phyloP scores from a whole-genome alignment of 495 filamentous ascomycete genomes.

The Zalerion maritima region DNA sequence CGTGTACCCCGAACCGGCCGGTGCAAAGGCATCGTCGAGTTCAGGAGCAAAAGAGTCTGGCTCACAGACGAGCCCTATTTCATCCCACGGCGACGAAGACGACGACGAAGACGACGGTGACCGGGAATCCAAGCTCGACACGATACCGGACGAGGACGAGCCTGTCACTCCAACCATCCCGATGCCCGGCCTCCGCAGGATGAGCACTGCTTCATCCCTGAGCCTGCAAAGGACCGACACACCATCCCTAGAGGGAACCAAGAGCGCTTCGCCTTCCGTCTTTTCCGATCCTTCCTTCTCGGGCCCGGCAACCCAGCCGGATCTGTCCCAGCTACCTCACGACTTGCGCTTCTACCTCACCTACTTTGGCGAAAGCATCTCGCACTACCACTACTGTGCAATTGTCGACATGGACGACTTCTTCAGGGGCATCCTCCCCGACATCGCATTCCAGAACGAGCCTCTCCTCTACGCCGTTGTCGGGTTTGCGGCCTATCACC shows the following conservation, averaged over 20 bases:
- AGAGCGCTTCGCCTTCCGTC: slow-evolving; percentile 33
- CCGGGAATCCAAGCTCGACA: slow-evolving; percentile 34
- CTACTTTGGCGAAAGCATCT: slow-evolving; percentile 62
- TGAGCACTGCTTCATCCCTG: slow-evolving; percentile 28
- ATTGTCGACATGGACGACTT: slow-evolving; percentile 54
- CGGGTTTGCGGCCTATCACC: slow-evolving; percentile 83
- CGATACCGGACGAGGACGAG: slow-evolving; percentile 56
- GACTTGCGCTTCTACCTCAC: slow-evolving; percentile 67
- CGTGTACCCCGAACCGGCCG: slow-evolving; percentile 58
- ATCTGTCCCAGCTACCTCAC: slow-evolving; percentile 39
- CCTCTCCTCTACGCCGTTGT: slow-evolving; percentile 78
- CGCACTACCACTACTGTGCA: slow-evolving; percentile 67
- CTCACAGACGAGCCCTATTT: slow-evolving; percentile 33
- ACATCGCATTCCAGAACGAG: slow-evolving; percentile 61
- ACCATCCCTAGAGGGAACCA: slow-evolving; percentile 32
- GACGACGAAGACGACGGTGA: slow-evolving; percentile 33
- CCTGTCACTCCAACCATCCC: slow-evolving; percentile 25
- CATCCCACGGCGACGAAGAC: slow-evolving; percentile 38
- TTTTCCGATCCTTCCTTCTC: slow-evolving; percentile 17
- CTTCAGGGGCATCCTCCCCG: slow-evolving; percentile 52
- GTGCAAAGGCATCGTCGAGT: slow-evolving; percentile 31
- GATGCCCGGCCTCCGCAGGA: slow-evolving; percentile 22
- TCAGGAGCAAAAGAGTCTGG: slow-evolving; percentile 30
- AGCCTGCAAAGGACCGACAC: slow-evolving; percentile 29
- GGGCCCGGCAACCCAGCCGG: slow-evolving; percentile 10